These are phyloP conservation scores for Afroboletus lepidellus DNA, from an alignment of 1,284 basidiomycete species.

Conservation along the genomic window DNA sequence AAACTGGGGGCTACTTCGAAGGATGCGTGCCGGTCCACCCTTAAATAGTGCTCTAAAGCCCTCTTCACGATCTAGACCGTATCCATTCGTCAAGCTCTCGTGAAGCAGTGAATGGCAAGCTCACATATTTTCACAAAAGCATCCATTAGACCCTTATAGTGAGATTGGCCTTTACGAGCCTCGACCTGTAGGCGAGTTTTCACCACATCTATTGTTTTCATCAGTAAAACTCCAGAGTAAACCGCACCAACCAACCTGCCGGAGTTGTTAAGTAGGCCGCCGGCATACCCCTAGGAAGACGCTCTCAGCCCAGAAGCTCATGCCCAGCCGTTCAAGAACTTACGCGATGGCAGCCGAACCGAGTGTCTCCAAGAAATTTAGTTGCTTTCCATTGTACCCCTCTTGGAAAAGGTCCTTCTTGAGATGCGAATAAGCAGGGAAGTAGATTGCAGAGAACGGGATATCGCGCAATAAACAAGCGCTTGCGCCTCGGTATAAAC, in stretches of 20 bases:
- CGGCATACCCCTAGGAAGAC: conserved; percentile 80
- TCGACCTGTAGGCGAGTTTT: conserved; percentile 99
- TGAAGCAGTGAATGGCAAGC: conserved; percentile 20
- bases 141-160: conserved; percentile 90
- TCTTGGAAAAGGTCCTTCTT: conserved; percentile 95
- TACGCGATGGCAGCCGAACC: conserved; percentile 80
- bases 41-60: conserved; percentile 92
- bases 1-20: conserved; percentile 87
- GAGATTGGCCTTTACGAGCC: conserved; percentile 86
- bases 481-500: conserved; percentile 88
- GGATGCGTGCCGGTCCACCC: conserved; percentile 88
- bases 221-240: conserved; percentile 12
- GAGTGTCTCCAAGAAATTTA: conserved; percentile 90
- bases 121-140: conserved; percentile 88
- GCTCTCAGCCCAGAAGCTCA: conserved; percentile 17
- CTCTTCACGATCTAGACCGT: conserved; percentile 70
- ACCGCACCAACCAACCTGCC: conserved; percentile 53
- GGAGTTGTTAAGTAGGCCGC: conserved; percentile 87
- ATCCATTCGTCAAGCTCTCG: conserved; percentile 13
- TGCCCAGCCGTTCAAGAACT: conserved; percentile 35
- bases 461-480: conserved; percentile 92
- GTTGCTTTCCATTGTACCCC: conserved; percentile 92
- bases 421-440: conserved; percentile 78
- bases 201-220: conserved; percentile 76
- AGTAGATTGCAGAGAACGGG: conserved; percentile 88